A percentile compares a stretch with the other conserved stretches of the same genome.
phyloP scores from a whole-genome alignment of 306 rosid genomes.

The Rosa multiflora region DNA sequence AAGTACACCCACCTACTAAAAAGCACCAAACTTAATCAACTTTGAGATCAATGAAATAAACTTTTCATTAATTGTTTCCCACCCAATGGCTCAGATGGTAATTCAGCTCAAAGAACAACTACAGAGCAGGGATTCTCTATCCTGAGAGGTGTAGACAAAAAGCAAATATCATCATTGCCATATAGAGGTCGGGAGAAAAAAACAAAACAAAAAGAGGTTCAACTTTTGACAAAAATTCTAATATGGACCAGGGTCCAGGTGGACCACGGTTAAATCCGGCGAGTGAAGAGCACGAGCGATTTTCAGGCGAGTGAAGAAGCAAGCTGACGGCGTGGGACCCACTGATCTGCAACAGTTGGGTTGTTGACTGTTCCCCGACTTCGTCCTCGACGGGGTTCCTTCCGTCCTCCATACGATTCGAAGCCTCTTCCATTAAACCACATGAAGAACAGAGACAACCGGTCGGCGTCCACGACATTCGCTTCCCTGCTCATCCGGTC shows the following conservation, averaged over 20 bases:
- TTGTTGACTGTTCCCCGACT: no score
- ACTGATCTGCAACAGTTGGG: no score
- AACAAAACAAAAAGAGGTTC: background rate
- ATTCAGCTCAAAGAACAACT: conserved; percentile 8
- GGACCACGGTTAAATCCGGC: no score
- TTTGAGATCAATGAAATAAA: background rate
- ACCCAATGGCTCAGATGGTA: conserved; percentile 3
- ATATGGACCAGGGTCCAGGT: no score
- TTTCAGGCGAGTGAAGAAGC: no score
- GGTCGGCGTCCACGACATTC: conserved; percentile 93
- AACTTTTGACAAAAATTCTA: no score
- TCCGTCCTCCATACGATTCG: no score
- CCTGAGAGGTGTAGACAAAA: conserved; percentile 18
- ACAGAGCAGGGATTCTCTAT: conserved; percentile 12
- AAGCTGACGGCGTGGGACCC: no score
- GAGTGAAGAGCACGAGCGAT: no score
- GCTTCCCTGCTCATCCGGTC: conserved; percentile 92
- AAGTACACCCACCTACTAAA: background rate
- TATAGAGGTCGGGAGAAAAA: background rate
- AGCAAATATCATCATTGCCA: conserved; percentile 16
- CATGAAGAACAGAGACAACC: no score
- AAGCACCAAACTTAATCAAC: background rate
- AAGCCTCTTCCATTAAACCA: no score
- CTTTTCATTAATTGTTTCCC: background rate
- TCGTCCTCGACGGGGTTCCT: no score